These are phyloP conservation scores for Sporisorium sorghi DNA, from an alignment of 1,284 basidiomycete genomes.

Conservation along the genomic window DNA sequence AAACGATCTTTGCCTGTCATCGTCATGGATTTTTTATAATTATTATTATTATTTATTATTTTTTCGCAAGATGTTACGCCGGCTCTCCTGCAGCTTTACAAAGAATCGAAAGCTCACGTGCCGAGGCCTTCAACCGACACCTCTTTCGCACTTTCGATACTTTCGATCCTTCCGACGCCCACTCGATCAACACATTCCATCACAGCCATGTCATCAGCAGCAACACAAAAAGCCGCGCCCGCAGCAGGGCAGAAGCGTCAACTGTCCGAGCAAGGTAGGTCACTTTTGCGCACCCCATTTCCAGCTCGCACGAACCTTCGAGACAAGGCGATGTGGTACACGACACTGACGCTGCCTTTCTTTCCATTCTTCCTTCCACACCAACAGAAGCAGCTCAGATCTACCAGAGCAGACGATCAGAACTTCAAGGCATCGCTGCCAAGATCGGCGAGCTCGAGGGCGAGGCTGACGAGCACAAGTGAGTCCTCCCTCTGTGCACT, in stretches of 20 bases:
- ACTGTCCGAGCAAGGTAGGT: conserved; percentile 45
- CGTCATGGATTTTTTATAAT: neutral
- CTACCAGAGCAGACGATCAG: conserved; percentile 56
- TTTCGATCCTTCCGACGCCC: conserved; percentile 1
- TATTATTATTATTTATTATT: too few species aligned
- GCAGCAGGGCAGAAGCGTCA: conserved; percentile 37
- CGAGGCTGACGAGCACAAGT: conserved; percentile 68
- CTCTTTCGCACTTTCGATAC: neutral
- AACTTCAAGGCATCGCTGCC: conserved; percentile 65
- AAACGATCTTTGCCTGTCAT: conserved; percentile 2
- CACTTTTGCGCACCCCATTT: too few species aligned
- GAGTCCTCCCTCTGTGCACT: conserved; percentile 19
- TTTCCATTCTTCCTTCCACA: neutral
- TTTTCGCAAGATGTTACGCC: neutral
- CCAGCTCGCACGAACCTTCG: too few species aligned
- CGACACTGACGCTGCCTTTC: neutral
- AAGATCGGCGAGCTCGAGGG: conserved; percentile 68
- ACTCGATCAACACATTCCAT: neutral
- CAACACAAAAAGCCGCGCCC: conserved; percentile 28
- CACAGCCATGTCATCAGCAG: conserved; percentile 32
- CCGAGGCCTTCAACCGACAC: neutral
- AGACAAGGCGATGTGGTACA: neutral
- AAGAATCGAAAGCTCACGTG: conserved; percentile 5
- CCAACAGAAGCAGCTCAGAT: conserved; percentile 54
- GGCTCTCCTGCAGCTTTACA: too few species aligned